A percentile compares a stretch with the other conserved stretches of the same genome.
Conservation (phyloP, 208 protist genomes). For the Leishmania amazonensis region DNA sequence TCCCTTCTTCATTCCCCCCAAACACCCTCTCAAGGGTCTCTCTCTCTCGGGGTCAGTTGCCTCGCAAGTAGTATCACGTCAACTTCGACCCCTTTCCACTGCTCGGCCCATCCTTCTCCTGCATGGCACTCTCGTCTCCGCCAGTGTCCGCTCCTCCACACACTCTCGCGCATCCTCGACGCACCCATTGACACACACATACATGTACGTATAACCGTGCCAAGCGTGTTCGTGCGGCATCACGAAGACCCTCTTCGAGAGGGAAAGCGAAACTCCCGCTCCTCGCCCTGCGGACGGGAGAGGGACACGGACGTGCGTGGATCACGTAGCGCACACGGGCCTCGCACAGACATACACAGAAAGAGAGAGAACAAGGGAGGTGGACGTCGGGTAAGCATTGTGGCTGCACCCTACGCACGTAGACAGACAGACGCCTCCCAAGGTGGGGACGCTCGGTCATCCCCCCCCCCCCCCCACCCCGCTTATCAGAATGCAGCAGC, state of each 20-base stretch:
- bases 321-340: background rate
- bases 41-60: background rate
- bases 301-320: background rate
- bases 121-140: background rate
- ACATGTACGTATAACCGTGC: background rate
- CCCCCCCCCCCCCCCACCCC: background rate
- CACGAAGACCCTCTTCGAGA: background rate
- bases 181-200: background rate
- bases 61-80: background rate
- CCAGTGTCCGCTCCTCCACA: background rate
- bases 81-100: background rate
- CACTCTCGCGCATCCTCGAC: background rate
- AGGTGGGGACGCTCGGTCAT: too few species aligned
- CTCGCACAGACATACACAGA: background rate
- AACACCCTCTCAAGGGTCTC: background rate
- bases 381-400: background rate
- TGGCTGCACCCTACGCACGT: background rate
- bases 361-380: background rate
- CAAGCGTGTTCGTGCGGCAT: background rate
- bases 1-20: background rate
- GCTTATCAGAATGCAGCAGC: conserved; percentile 12
- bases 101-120: background rate
- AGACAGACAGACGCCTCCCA: background rate
- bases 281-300: background rate
- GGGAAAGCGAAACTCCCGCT: background rate